phyloP scores from a whole-genome alignment of 352 stramenopile genomes.

The Phytophthora palmivora region DNA sequence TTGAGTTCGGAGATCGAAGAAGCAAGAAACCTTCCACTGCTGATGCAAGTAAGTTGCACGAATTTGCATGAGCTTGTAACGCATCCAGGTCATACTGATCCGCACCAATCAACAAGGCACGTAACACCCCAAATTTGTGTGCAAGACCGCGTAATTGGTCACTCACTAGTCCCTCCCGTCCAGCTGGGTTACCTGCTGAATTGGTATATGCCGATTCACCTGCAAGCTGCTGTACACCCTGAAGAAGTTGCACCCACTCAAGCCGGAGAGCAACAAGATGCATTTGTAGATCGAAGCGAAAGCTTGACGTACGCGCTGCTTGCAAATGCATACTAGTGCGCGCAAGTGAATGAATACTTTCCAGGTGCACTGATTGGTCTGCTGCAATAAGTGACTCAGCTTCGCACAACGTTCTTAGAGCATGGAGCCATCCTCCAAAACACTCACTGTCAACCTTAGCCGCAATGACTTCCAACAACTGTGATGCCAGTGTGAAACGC shows the following conservation, averaged over 20 bases:
- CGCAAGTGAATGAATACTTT: constrained; percentile 38
- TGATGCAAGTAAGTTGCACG: constrained; percentile 38
- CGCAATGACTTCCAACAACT: constrained; percentile 38
- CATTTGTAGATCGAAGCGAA: constrained; percentile 55
- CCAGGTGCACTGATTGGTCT: constrained; percentile 30
- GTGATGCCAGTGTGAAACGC: constrained; percentile 31
- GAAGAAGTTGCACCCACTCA: constrained; percentile 50
- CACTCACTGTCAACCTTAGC: constrained; percentile 42
- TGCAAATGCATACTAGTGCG: constrained; percentile 42
- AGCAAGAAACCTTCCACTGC: constrained; percentile 48
- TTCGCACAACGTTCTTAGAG: constrained; percentile 41
- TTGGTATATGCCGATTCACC: constrained; percentile 52
- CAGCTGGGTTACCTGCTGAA: constrained; percentile 17
- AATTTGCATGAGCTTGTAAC: constrained; percentile 32
- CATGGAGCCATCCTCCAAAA: constrained; percentile 57
- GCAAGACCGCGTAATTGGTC: constrained; percentile 35
- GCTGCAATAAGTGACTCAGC: constrained; percentile 38
- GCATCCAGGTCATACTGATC: constrained; percentile 33
- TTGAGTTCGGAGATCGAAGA: constrained; percentile 27
- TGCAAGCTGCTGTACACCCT: constrained; percentile 53
- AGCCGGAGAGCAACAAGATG: constrained; percentile 45
- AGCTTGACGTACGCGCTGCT: constrained; percentile 42
- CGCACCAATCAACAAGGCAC: constrained; percentile 39
- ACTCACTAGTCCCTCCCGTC: constrained; percentile 34
- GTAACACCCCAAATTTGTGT: constrained; percentile 35